phyloP scores from a whole-genome alignment of 345 rosid species.

The Noccaea bulbosa region DNA sequence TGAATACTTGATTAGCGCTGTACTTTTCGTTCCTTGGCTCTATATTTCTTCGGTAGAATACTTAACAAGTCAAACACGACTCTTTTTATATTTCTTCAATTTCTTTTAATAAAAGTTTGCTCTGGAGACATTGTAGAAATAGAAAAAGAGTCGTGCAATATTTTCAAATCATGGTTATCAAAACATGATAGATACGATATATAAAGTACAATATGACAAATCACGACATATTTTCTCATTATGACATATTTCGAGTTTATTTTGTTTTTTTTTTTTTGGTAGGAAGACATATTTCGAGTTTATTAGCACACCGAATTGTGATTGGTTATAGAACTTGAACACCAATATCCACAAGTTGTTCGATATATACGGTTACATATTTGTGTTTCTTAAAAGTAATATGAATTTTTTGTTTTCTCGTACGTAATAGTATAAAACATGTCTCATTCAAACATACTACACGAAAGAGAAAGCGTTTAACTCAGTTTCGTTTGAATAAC shows the following conservation, averaged over 20 bases:
- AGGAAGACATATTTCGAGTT: background rate
- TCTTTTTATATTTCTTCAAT: background rate
- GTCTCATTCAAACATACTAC: slow-evolving; percentile 3
- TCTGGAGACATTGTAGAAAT: too few species aligned
- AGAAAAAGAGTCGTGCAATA: too few species aligned
- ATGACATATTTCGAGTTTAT: background rate
- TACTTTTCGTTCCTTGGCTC: background rate
- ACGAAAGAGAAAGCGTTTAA: background rate
- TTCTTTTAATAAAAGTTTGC: background rate
- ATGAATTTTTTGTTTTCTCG: too few species aligned
- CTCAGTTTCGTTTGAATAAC: slow-evolving; percentile 17
- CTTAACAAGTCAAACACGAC: slow-evolving; percentile 17
- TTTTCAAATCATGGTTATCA: too few species aligned
- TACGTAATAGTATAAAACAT: too few species aligned
- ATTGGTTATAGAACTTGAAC: slow-evolving; percentile 3
- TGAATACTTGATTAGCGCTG: slow-evolving; percentile 8
- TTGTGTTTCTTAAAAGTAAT: background rate
- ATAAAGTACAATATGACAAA: background rate
- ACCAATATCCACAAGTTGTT: background rate
- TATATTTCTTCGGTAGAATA: background rate
- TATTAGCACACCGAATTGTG: background rate
- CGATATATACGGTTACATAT: background rate
- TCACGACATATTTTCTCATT: background rate
- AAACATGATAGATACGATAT: too few species aligned
- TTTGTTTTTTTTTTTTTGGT: too few species aligned